Evolutionary conservation across 2,329 filamentous ascomycete genomes (phyloP).

Genomic region (Xylariaceae sp.): DNA sequence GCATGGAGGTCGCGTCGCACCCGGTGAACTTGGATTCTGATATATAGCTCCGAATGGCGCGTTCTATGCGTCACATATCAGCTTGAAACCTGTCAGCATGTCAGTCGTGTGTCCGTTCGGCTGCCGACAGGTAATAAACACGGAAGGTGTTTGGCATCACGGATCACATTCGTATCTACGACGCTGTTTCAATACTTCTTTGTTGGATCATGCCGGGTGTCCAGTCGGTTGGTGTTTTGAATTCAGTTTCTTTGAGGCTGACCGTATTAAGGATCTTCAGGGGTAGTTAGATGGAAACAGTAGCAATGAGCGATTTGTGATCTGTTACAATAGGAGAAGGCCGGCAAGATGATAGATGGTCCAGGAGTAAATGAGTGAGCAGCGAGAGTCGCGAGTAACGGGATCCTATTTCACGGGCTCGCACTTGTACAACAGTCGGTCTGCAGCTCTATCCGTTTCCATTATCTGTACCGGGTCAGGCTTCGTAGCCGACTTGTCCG

Average conservation of each 20-base stretch:
- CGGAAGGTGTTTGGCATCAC: no score
- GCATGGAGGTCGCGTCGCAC: not conserved
- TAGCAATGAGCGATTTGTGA: not conserved
- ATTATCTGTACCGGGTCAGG: not conserved
- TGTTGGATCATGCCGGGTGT: not conserved
- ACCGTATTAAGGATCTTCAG: not conserved
- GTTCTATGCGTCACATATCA: not conserved
- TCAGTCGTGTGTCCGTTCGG: not conserved
- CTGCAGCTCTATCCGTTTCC: not conserved
- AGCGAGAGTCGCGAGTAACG: not conserved
- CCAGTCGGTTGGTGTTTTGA: conserved; percentile 4
- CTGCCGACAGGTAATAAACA: not conserved
- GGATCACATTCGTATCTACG: no score
- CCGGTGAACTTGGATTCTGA: not conserved
- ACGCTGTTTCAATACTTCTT: no score
- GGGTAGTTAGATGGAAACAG: not conserved
- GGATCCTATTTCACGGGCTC: not conserved
- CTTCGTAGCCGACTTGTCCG: not conserved
- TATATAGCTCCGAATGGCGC: not conserved
- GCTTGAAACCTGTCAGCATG: not conserved
- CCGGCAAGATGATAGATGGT: not conserved
- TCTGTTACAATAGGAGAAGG: not conserved
- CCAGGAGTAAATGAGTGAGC: not conserved
- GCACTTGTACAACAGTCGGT: not conserved
- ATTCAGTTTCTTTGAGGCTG: not conserved